Conservation (phyloP, 1,139 yeast species). For the Debaryomyces sp. region DNA sequence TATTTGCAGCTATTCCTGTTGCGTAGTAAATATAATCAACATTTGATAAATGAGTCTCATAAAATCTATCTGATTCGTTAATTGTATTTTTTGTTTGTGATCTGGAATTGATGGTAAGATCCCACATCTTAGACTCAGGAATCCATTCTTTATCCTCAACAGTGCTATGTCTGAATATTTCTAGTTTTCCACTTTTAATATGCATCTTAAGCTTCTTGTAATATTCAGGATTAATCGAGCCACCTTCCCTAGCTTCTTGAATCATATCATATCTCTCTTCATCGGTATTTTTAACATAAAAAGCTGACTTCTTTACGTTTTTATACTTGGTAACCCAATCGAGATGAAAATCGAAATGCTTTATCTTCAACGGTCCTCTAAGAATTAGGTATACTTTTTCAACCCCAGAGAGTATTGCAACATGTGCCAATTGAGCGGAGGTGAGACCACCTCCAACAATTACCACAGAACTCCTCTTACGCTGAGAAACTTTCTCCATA, state of each 20-base stretch:
- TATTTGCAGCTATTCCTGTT: conserved; percentile 42
- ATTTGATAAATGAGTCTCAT: conserved; percentile 7
- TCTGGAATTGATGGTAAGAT: conserved; percentile 19
- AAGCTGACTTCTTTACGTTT: conserved; percentile 45
- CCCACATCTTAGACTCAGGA: conserved; percentile 19
- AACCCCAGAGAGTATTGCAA: conserved; percentile 34
- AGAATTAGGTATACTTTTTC: conserved; percentile 35
- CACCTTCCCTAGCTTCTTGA: conserved; percentile 49
- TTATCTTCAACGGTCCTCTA: conserved; percentile 45
- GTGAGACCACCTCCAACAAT: conserved; percentile 55
- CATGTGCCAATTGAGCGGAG: conserved; percentile 51
- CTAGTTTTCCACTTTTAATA: conserved; percentile 30
- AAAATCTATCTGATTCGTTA: conserved; percentile 6
- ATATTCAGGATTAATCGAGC: conserved; percentile 52
- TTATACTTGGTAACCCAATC: conserved; percentile 58
- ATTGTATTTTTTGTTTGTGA: conserved; percentile 7
- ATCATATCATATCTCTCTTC: conserved; percentile 45
- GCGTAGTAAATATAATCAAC: conserved; percentile 47
- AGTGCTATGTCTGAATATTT: conserved; percentile 26
- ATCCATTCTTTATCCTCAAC: conserved; percentile 27
- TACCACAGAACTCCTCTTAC: conserved; percentile 26
- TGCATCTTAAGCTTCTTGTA: conserved; percentile 34
- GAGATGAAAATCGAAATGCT: conserved; percentile 53
- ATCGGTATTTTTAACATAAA: conserved; percentile 47
- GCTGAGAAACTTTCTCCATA: conserved; percentile 17